These are phyloP conservation scores for Aspergillus indologenus DNA, from an alignment of 495 filamentous ascomycete species.

Conservation along the genomic window DNA sequence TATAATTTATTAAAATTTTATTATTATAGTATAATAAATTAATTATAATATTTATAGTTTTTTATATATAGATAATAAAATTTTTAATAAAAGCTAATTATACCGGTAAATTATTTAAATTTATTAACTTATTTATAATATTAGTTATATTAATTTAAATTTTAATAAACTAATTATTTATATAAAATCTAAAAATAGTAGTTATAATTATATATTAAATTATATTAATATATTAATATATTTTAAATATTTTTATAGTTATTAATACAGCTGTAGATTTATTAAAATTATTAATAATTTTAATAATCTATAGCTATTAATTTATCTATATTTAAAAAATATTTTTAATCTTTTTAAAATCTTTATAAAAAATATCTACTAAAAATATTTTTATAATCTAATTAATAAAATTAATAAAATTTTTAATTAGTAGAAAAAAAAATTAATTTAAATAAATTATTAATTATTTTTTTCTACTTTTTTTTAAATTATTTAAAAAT, in stretches of 20 bases:
- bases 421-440: background rate
- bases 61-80: constrained; percentile 12
- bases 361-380: background rate
- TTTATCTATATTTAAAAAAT: background rate
- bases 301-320: background rate
- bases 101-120: constrained; percentile 4
- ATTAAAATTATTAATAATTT: constrained; percentile 13
- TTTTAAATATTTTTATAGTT: background rate
- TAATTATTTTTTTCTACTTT: background rate
- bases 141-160: background rate
- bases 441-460: background rate
- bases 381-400: background rate
- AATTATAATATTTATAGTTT: constrained; percentile 9
- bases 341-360: background rate
- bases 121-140: constrained; percentile 8
- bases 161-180: constrained; percentile 5
- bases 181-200: constrained; percentile 5
- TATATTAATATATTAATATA: background rate
- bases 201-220: background rate
- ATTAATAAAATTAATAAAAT: background rate
- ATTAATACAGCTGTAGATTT: background rate
- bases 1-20: constrained; percentile 2
- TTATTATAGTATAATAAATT: background rate
- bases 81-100: constrained; percentile 7
- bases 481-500: background rate